Evolutionary conservation across 768 basidiomycete genomes (phyloP), one percentile per base, ranked within the genome.

Genomic region (Exsudoporus frostii): DNA sequence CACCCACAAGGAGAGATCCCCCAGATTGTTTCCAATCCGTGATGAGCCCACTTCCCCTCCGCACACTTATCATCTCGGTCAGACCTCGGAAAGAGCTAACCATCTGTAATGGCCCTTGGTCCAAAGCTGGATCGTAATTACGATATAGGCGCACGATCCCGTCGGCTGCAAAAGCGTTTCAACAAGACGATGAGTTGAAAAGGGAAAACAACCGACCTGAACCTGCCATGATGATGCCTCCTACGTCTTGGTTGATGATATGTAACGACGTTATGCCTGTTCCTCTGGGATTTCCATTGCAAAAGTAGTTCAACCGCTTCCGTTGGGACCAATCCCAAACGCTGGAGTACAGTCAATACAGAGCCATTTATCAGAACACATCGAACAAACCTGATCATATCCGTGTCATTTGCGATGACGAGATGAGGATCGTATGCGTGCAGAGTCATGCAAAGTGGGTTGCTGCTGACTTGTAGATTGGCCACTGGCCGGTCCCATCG

Each of bases 211-310:
- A 71, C 85, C 54, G 61, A 93, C 92, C 83, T 56, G 96, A 89
- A 5, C 86, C 93, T 25, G 89, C 87, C 49, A 98, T 70, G 48
- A 98, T 83, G 41, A 98, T 85, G 1, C 92, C 93, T 9, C 91
- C 89, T 14, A 93, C 88, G 52, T 97, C 93, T 71, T 99, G 92
- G 67, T 99, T 98, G 69, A 98, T 92, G 65, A 98, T 86, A 50
- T 92, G 84, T 20, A 98, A 72, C 2, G 90, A 86, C 0, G 97
- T 95, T 52, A 98, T 90, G 50, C 82, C 86, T 5, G 88, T 89
- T 33, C 88, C 88, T 50, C 74, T 76, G 1, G 87, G 81, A 65
- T 95, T 94, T 43, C 91, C 92, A 61, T 98, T 98, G 63, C 82
- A 87, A 74, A 98, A 98, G 51, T 83, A 79, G 55, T 85, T 87